Conservation (phyloP, 2,329 filamentous ascomycete genomes). For the Botrytis squamosa region DNA sequence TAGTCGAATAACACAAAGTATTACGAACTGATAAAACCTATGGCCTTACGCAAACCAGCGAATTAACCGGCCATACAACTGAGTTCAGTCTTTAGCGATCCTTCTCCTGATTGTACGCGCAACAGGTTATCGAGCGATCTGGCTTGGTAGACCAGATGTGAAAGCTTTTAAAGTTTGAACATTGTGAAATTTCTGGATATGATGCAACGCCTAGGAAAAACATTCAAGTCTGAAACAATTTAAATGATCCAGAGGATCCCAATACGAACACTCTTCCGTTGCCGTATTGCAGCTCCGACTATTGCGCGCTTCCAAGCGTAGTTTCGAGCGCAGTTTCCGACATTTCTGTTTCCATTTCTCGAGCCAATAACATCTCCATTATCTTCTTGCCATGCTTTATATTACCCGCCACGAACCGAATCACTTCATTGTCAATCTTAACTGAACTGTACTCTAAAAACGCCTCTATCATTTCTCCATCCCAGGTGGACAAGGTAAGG, state of each 20-base stretch:
- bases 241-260: background rate
- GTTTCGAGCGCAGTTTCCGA: background rate
- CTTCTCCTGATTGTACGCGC: background rate
- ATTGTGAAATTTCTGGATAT: background rate
- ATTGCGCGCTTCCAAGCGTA: background rate
- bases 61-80: background rate
- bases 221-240: fast-evolving
- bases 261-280: background rate
- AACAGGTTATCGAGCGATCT: fast-evolving
- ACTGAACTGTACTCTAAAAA: background rate
- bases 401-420: background rate
- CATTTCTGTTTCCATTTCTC: background rate
- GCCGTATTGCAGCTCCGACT: no score
- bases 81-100: background rate
- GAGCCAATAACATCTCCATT: background rate
- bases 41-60: fast-evolving
- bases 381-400: background rate
- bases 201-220: background rate
- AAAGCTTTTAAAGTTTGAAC: background rate
- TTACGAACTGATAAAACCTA: background rate
- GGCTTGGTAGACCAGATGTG: fast-evolving
- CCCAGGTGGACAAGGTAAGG: background rate
- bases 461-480: background rate
- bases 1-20: background rate
- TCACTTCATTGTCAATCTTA: background rate